phyloP scores from a whole-genome alignment of 805 yeast genomes.

The Kuraishia molischiana region DNA sequence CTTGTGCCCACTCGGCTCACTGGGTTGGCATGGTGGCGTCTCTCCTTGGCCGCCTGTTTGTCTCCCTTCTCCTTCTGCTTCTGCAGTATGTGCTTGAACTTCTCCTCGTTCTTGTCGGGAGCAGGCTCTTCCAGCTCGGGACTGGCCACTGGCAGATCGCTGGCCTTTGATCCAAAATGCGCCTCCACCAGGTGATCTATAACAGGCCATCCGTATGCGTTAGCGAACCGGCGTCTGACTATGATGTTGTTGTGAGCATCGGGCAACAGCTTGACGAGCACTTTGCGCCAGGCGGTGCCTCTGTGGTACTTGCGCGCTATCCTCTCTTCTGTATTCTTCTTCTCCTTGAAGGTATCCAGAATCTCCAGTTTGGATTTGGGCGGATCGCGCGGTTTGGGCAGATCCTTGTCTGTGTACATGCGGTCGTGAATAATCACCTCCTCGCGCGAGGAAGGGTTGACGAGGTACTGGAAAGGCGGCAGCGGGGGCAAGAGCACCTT shows the following conservation, averaged over 20 bases:
- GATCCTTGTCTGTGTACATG: constrained; percentile 52
- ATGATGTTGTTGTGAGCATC: constrained; percentile 94
- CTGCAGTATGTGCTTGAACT: constrained; percentile 14
- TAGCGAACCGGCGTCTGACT: constrained; percentile 81
- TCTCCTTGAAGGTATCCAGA: constrained; percentile 25
- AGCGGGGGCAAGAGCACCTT: constrained; percentile 71
- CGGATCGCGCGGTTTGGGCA: constrained; percentile 37
- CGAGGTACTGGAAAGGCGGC: constrained; percentile 59
- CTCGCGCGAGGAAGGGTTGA: constrained; percentile 56
- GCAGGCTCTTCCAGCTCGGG: constrained; percentile 5
- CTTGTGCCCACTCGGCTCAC: background rate
- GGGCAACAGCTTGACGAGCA: constrained; percentile 73
- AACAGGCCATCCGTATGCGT: constrained; percentile 94
- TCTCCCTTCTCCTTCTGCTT: constrained; percentile 26
- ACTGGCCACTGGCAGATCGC: constrained; percentile 1
- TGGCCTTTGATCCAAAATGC: constrained; percentile 36
- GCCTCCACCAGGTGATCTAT: constrained; percentile 68
- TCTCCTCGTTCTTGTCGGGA: constrained; percentile 7
- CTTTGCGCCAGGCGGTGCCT: constrained; percentile 84
- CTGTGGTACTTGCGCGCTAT: constrained; percentile 87
- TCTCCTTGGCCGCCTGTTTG: constrained; percentile 3
- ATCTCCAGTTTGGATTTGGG: constrained; percentile 15
- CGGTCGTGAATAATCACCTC: constrained; percentile 76
- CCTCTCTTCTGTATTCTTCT: constrained; percentile 53
- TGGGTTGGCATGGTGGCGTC: background rate